Base-by-base conservation (phyloP, 495 filamentous ascomycete species). In the Neurospora intermedia region DNA sequence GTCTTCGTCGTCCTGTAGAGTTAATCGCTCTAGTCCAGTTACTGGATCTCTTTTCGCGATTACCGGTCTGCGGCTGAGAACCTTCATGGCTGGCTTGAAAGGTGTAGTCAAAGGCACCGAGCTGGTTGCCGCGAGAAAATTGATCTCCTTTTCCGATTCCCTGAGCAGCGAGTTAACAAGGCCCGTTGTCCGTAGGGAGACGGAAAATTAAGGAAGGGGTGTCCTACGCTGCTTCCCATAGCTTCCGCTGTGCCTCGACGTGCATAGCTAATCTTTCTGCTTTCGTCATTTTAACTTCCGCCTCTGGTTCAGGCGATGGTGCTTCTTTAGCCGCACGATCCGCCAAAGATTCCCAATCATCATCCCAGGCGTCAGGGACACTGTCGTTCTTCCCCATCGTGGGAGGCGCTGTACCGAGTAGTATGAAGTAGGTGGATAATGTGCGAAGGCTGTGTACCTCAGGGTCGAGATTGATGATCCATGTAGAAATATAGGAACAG, bases 171-270 rank as follows among this genome's bases (percentile, higher is more conserved):
- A 40, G 62, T 70, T 72, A 59, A 46, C 43, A 43, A 59, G 23
- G 48, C 3, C 48, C 20, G 13, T 27, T 62, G 20, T n/a, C 27
- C 72, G 16, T 31, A 42, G 4, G 43, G 69, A 46, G 9, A 38
- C 48, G 23, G 3, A 20, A 70, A 18, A 40, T 71, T 3, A 35
- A 48, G 48, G 43, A 3, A 48, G 27, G 38, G 6, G 70, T 20
- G 15, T 66, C 89, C 72, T 90, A 96, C 90, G 94, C 94, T 81
- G 93, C 89, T 72, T 94, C 89, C 94, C 94, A 98, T 70, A 98
- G 80, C 82, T 92, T 90, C 75, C 89, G 89, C 78, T 97, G 94
- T 70, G 89, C 88, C 77, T 96, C 92, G 40, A 87, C 88, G 77
- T 98, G 94, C 79, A 91, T 88, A 5, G 92, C 93, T 72, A 91